Percentiles rank a stretch among this genome's conserved stretches.
Evolutionary conservation across 805 yeast genomes (phyloP).

Genomic region (Hemisphaericaspora nanyangensis): DNA sequence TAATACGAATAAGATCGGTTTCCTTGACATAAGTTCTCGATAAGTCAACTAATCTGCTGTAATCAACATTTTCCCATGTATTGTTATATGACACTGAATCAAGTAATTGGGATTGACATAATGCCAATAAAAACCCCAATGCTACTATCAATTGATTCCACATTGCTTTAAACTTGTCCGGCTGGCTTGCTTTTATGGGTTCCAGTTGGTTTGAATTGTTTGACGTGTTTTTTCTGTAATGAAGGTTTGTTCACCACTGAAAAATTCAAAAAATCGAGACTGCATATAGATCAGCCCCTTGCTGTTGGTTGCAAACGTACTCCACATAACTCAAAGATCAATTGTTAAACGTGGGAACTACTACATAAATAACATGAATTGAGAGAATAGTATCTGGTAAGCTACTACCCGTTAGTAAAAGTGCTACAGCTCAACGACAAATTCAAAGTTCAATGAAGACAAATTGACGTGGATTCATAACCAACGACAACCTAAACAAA

Average conservation of each 20-base stretch:
- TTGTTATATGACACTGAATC: background rate
- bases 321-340: too few relatives aligned
- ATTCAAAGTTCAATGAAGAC: too few relatives aligned
- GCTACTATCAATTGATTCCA: background rate
- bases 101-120: background rate
- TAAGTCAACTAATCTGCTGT: constrained; percentile 59
- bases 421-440: too few relatives aligned
- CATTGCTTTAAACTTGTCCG: background rate
- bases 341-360: too few relatives aligned
- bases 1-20: constrained; percentile 48
- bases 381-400: too few relatives aligned
- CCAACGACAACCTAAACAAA: too few relatives aligned
- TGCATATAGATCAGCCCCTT: too few relatives aligned
- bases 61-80: constrained; percentile 55
- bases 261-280: too few relatives aligned
- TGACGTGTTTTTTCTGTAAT: background rate
- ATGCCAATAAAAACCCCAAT: background rate
- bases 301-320: too few relatives aligned
- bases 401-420: too few relatives aligned
- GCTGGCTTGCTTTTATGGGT: background rate
- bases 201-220: background rate
- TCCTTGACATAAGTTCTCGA: constrained; percentile 64
- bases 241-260: background rate
- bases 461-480: too few relatives aligned
- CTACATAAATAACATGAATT: too few relatives aligned